Evolutionary conservation across 208 protist species (phyloP).

Genomic region (Leishmania martiniquensis): DNA sequence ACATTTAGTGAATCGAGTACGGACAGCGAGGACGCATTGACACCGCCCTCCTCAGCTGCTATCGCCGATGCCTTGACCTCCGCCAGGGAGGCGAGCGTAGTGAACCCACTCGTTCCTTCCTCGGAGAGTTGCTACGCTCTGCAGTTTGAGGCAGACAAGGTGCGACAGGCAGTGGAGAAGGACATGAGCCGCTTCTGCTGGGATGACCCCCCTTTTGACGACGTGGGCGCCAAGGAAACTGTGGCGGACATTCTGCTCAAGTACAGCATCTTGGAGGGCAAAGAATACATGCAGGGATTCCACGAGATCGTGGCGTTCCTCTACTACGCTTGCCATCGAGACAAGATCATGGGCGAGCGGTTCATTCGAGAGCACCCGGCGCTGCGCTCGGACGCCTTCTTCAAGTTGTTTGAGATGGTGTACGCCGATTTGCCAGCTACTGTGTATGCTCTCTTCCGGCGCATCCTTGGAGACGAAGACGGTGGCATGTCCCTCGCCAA

Average conservation of each 20-base stretch:
- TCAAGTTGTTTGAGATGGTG: conserved; percentile 11
- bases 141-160: conserved; percentile 45
- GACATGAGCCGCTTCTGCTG: conserved; percentile 77
- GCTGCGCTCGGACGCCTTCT: conserved; percentile 16
- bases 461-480: conserved; percentile 40
- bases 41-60: background rate
- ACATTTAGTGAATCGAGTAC: conserved; percentile 36
- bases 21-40: conserved; percentile 24
- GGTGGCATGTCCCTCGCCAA: conserved; percentile 32
- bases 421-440: conserved; percentile 30
- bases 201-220: conserved; percentile 54
- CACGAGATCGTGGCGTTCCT: conserved; percentile 92
- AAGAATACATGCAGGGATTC: conserved; percentile 90
- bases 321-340: conserved; percentile 56
- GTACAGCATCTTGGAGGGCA: conserved; percentile 56
- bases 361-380: conserved; percentile 14
- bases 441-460: conserved; percentile 52
- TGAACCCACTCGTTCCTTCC: conserved; percentile 67
- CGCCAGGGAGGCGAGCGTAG: background rate
- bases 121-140: conserved; percentile 64
- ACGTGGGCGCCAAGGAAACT: conserved; percentile 32
- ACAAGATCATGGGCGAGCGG: conserved; percentile 26
- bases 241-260: conserved; percentile 60
- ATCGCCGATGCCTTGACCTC: background rate
- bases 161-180: conserved; percentile 49